These are phyloP conservation scores for Gossypium davidsonii DNA, from an alignment of 441 rosid species.

Conservation along the genomic window DNA sequence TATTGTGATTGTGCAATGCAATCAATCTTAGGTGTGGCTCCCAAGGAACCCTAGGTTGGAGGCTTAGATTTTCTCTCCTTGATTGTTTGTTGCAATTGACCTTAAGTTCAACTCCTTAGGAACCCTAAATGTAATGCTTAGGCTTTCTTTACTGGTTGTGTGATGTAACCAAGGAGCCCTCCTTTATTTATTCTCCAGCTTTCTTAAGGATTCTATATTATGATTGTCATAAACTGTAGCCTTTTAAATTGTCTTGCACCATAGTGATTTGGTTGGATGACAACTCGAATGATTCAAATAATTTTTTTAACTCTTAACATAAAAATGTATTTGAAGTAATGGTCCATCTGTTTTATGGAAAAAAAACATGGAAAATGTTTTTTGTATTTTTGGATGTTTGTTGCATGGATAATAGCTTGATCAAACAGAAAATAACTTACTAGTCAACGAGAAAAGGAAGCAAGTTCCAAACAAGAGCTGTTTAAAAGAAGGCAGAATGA, in stretches of 20 bases:
- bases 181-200: not conserved
- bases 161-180: not conserved
- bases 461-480: no score
- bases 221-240: not conserved
- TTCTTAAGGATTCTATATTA: not conserved
- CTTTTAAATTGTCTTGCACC: not conserved
- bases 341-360: no score
- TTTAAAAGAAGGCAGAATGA: no score
- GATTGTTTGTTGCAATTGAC: not conserved
- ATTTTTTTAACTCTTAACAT: not conserved
- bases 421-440: no score
- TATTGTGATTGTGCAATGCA: not conserved
- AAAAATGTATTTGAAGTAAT: not conserved
- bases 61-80: not conserved
- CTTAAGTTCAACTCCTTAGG: not conserved
- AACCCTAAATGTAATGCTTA: not conserved
- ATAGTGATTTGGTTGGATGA: not conserved
- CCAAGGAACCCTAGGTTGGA: not conserved
- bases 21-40: not conserved
- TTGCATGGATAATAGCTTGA: no score
- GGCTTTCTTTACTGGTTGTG: not conserved
- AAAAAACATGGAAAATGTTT: no score
- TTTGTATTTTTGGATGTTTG: no score
- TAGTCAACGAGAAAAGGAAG: no score
- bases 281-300: not conserved